These are phyloP conservation scores for Acanthochlamys bracteata DNA, from an alignment of 106 monocot genomes.

Conservation along the genomic window DNA sequence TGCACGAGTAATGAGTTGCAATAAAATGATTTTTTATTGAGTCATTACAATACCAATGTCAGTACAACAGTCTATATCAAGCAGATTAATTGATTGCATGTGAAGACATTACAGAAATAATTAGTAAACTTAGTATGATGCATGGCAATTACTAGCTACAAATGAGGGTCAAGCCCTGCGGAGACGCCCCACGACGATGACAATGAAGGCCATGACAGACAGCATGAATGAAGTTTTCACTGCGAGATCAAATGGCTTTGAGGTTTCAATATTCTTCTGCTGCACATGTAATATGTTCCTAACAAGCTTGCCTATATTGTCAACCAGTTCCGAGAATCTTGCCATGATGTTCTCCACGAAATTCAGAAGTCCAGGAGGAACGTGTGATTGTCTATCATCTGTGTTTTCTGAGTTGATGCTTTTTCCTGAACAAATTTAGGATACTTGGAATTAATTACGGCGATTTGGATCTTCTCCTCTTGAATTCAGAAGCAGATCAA, in stretches of 20 bases:
- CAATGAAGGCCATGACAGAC: slow-evolving; percentile 34
- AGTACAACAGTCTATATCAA: no score
- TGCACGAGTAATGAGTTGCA: no score
- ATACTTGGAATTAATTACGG: not conserved
- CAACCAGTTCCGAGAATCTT: slow-evolving; percentile 37
- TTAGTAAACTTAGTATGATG: no score
- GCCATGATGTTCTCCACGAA: slow-evolving; percentile 30
- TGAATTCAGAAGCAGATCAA: no score
- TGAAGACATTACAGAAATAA: no score
- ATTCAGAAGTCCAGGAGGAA: slow-evolving; percentile 11
- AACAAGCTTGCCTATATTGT: slow-evolving; percentile 34
- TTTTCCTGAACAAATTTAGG: not conserved
- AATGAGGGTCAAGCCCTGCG: slow-evolving; percentile 9
- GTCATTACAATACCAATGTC: no score
- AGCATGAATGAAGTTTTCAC: slow-evolving; percentile 51
- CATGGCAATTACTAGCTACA: slow-evolving; percentile 5
- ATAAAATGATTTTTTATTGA: no score
- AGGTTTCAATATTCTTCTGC: slow-evolving; percentile 6
- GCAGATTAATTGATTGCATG: no score
- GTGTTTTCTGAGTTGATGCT: not conserved
- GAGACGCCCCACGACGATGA: slow-evolving; percentile 30
- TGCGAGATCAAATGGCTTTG: slow-evolving; percentile 10
- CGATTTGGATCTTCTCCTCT: no score
- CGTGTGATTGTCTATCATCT: slow-evolving; percentile 5
- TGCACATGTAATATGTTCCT: slow-evolving; percentile 25